Evolutionary conservation across 2,329 filamentous ascomycete genomes (phyloP).

Genomic region (Lachnellula arida): DNA sequence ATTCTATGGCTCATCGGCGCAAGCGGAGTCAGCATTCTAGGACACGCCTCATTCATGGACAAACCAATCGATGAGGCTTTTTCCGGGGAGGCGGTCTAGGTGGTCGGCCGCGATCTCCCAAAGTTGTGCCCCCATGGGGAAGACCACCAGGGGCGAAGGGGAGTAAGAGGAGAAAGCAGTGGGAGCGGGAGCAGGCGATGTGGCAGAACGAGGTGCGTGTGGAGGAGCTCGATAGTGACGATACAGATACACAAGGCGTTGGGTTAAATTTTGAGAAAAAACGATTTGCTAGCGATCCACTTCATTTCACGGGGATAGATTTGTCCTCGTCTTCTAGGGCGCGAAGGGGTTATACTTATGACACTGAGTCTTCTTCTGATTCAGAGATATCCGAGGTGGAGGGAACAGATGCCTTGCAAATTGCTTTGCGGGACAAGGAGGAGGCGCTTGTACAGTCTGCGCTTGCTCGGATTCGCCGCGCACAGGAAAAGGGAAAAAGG

Average conservation of each 20-base stretch:
- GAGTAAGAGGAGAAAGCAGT: slow-evolving; percentile 54
- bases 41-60: slow-evolving; percentile 93
- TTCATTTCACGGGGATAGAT: slow-evolving; percentile 57
- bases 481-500: slow-evolving; percentile 68
- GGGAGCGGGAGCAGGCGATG: slow-evolving; percentile 45
- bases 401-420: slow-evolving; percentile 46
- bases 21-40: slow-evolving; percentile 86
- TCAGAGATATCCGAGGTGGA: slow-evolving; percentile 45
- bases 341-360: slow-evolving; percentile 27
- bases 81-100: slow-evolving; percentile 99
- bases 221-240: slow-evolving; percentile 62
- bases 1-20: slow-evolving; percentile 95
- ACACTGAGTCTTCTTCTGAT: slow-evolving; percentile 39
- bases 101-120: slow-evolving; percentile 99
- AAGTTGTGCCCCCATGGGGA: slow-evolving; percentile 93
- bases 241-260: slow-evolving; percentile 51
- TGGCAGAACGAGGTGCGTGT: slow-evolving; percentile 47
- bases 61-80: slow-evolving; percentile 99
- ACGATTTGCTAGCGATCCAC: slow-evolving; percentile 55
- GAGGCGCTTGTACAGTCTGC: slow-evolving; percentile 74
- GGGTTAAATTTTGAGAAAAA: slow-evolving; percentile 44
- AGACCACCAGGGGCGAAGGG: slow-evolving; percentile 92
- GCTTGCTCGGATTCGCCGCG: slow-evolving; percentile 72
- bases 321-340: slow-evolving; percentile 37
- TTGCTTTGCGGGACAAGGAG: slow-evolving; percentile 61